Conservation (phyloP, 495 filamentous ascomycete species). For the Bryoglossum gracile region DNA sequence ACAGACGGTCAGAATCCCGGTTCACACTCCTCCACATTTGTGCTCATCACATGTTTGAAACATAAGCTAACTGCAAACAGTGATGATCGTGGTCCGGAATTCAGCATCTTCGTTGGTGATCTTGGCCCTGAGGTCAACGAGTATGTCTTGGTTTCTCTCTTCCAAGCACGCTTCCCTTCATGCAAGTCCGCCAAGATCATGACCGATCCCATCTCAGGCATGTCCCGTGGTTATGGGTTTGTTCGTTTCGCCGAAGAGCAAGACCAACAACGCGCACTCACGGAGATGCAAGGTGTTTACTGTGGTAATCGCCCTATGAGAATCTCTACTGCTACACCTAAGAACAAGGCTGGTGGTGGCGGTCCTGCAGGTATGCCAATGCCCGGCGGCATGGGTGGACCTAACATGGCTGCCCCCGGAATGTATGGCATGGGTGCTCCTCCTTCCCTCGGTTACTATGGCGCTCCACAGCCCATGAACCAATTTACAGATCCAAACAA, state of each 20-base stretch:
- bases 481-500: conserved; percentile 99
- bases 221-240: conserved; percentile 97
- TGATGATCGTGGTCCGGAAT: conserved; percentile 94
- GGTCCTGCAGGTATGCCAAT: conserved; percentile 49
- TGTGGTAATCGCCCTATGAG: conserved; percentile 99
- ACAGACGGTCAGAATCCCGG: conserved; percentile 62
- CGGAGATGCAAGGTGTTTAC: conserved; percentile 99
- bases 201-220: conserved; percentile 96
- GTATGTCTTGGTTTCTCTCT: conserved; percentile 93
- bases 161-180: conserved; percentile 90
- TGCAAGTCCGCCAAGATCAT: conserved; percentile 99
- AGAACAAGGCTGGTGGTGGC: conserved; percentile 67
- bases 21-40: conserved; percentile 19
- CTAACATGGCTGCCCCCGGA: conserved; percentile 37
- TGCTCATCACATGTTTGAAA: neutral
- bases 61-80: conserved; percentile 36
- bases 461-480: conserved; percentile 92
- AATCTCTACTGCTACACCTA: conserved; percentile 95
- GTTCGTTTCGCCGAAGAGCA: conserved; percentile 91
- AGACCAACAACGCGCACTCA: conserved; percentile 90
- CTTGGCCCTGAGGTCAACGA: conserved; percentile 98
- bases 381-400: conserved; percentile 31
- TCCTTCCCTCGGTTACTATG: conserved; percentile 68
- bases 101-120: conserved; percentile 95
- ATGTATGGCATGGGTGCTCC: conserved; percentile 66